Conservation (phyloP, 1,284 basidiomycete genomes). For the Leccinum subrobustum region DNA sequence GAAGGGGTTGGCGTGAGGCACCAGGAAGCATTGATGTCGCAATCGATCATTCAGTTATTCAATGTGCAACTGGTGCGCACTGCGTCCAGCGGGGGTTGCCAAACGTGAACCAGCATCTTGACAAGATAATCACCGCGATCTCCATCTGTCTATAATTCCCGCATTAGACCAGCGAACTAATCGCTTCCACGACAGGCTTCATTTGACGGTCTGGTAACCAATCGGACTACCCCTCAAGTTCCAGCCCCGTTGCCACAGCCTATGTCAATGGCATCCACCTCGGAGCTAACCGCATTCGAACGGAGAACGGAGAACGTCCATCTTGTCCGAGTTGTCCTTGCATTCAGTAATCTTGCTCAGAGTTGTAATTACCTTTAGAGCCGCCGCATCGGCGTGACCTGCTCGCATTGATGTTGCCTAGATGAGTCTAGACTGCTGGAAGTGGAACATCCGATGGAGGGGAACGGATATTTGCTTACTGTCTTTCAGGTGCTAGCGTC, state of each 20-base stretch:
- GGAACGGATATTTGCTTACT: not conserved
- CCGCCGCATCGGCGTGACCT: not conserved
- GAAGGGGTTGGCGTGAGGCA: slow-evolving; percentile 3
- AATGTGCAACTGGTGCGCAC: not conserved
- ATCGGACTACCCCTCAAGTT: not conserved
- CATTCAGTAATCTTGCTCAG: slow-evolving; percentile 2
- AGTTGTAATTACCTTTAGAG: slow-evolving; percentile 4
- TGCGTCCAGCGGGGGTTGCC: not conserved
- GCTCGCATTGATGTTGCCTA: not conserved
- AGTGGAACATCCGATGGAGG: not conserved
- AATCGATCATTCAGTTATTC: slow-evolving; percentile 1
- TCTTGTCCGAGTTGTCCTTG: not conserved
- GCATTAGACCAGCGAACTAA: slow-evolving; percentile 14
- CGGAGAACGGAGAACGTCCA: not conserved
- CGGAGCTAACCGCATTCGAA: slow-evolving; percentile 1
- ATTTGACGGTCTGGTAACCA: not conserved
- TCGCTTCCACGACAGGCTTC: slow-evolving; percentile 1
- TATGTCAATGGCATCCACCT: not conserved
- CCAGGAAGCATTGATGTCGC: slow-evolving; percentile 4
- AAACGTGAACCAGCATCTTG: slow-evolving; percentile 1
- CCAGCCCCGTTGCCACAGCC: slow-evolving; percentile 3
- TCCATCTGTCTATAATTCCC: slow-evolving; percentile 18
- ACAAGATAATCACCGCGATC: slow-evolving; percentile 27
- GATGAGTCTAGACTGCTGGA: not conserved
- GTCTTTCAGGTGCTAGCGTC: not conserved